These are phyloP conservation scores for Fusarium drepaniforme DNA, from an alignment of 2,329 filamentous ascomycete genomes.

Conservation along the genomic window DNA sequence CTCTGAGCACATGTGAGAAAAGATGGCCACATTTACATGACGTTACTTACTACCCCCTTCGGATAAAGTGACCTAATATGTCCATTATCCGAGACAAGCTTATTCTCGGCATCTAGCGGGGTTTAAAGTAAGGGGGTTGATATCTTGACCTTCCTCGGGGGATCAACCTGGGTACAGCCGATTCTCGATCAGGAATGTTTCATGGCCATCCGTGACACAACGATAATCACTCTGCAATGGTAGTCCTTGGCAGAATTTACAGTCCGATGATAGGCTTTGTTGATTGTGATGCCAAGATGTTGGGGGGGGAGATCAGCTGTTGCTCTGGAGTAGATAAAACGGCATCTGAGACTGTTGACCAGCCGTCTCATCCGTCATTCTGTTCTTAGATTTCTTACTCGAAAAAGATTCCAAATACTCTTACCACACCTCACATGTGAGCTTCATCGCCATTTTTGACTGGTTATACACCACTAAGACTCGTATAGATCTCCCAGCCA, in stretches of 20 bases:
- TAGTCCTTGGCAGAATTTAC: not conserved
- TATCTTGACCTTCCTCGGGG: not conserved
- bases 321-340: slow-evolving; percentile 24
- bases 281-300: slow-evolving; percentile 13
- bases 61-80: not conserved
- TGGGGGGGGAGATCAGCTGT: not conserved
- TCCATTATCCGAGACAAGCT: not conserved
- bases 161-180: slow-evolving; percentile 4
- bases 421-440: not conserved
- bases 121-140: not conserved
- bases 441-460: not conserved
- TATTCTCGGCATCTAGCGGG: not conserved
- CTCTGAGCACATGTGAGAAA: not conserved
- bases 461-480: not conserved
- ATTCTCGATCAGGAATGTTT: slow-evolving; percentile 28
- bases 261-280: not conserved
- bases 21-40: not conserved
- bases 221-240: not conserved
- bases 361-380: not conserved
- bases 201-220: not conserved
- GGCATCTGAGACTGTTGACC: not conserved
- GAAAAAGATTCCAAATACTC: not conserved
- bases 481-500: not conserved
- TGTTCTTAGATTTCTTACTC: not conserved
- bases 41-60: not conserved